Evolutionary conservation across 1,139 yeast species (phyloP).

Genomic region (Arxiozyma heterogenica): DNA sequence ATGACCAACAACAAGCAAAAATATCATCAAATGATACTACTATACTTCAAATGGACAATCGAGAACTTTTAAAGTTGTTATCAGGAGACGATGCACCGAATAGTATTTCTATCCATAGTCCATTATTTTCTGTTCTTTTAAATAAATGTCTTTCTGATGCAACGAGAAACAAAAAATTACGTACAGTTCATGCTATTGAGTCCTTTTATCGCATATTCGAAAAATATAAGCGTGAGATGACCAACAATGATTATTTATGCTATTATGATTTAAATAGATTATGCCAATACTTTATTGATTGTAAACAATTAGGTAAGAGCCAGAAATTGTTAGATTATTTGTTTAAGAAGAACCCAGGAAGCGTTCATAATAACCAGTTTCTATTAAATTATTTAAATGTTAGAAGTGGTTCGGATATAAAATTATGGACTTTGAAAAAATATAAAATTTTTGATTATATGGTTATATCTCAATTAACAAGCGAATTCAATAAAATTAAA

Average conservation of each 20-base stretch:
- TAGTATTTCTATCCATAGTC: background rate
- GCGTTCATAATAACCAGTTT: background rate
- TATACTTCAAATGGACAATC: background rate
- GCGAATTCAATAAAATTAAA: slow-evolving; percentile 4
- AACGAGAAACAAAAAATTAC: background rate
- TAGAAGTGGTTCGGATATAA: slow-evolving; percentile 21
- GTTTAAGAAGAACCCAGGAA: slow-evolving; percentile 7
- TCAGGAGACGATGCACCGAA: background rate
- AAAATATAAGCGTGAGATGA: background rate
- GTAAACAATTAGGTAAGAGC: slow-evolving; percentile 21
- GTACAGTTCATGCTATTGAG: background rate
- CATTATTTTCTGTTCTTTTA: background rate
- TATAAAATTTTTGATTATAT: slow-evolving; percentile 15
- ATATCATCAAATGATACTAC: background rate
- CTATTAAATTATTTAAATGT: slow-evolving; percentile 17
- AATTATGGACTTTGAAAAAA: slow-evolving; percentile 13
- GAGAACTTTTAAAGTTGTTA: background rate
- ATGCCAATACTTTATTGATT: slow-evolving; percentile 16
- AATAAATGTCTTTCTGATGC: background rate
- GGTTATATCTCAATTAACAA: slow-evolving; percentile 12
- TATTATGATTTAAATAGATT: slow-evolving; percentile 21
- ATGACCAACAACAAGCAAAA: background rate
- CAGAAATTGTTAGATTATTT: slow-evolving; percentile 18
- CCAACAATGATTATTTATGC: background rate
- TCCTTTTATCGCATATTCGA: background rate